These are phyloP conservation scores for Malbranchea zuffiana DNA, from an alignment of 2,329 filamentous ascomycete species.

Conservation along the genomic window DNA sequence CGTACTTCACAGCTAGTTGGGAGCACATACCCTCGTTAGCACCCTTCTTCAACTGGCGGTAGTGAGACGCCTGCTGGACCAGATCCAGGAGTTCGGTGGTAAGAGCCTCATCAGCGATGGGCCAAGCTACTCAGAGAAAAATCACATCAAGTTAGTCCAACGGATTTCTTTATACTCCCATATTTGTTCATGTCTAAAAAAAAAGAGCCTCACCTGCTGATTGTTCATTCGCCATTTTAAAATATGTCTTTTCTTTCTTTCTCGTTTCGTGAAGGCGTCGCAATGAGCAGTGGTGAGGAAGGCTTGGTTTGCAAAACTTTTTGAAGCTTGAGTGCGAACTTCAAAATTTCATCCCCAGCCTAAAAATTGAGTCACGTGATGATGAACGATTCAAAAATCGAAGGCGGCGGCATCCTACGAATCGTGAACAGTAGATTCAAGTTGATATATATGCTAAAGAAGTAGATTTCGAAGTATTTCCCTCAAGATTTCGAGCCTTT, in stretches of 20 bases:
- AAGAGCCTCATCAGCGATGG: conserved; percentile 60
- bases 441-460: no score
- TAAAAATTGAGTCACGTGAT: no score
- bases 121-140: conserved; percentile 50
- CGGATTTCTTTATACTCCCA: no score
- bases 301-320: no score
- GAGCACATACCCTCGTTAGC: conserved; percentile 55
- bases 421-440: no score
- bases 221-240: conserved; percentile 16
- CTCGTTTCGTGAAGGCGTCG: conserved; percentile 14
- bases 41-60: conserved; percentile 73
- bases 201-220: conserved; percentile 14
- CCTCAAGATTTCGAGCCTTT: not conserved
- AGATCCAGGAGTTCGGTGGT: conserved; percentile 75
- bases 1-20: no score
- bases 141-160: conserved; percentile 9
- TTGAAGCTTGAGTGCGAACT: no score
- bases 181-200: no score
- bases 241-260: conserved; percentile 3
- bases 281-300: conserved; percentile 12
- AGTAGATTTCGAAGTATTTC: no score
- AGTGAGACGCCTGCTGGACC: conserved; percentile 56
- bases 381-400: no score
- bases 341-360: no score
- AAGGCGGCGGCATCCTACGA: no score